A percentile compares a stretch with the other conserved stretches of the same genome.
Evolutionary conservation across 2,329 filamentous ascomycete species (phyloP).

Genomic region (Trichoderma guizhouense): DNA sequence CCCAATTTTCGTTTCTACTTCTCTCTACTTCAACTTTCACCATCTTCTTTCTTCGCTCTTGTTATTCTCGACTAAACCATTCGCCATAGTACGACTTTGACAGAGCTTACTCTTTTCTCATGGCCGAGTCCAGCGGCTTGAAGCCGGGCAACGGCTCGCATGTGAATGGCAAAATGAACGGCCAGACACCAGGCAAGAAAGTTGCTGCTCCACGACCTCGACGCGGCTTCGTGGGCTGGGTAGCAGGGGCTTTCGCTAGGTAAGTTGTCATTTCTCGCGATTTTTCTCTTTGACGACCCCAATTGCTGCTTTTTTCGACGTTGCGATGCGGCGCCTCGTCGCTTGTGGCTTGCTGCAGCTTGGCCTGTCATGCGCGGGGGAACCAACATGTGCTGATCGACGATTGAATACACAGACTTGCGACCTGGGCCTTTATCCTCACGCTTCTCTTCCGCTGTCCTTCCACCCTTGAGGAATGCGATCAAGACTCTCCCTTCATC

Average conservation of each 20-base stretch:
- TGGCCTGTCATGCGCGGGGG: background rate
- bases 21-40: background rate
- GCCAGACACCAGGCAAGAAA: constrained; percentile 27
- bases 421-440: constrained; percentile 82
- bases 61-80: constrained; percentile 1
- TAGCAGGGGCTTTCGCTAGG: constrained; percentile 54
- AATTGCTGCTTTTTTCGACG: background rate
- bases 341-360: background rate
- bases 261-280: constrained; percentile 30
- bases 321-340: background rate
- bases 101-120: constrained; percentile 27
- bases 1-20: background rate
- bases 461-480: constrained; percentile 61
- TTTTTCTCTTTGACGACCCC: background rate
- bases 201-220: constrained; percentile 22
- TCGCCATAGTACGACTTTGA: constrained; percentile 12
- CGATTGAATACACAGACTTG: constrained; percentile 50
- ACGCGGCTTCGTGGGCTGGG: constrained; percentile 34
- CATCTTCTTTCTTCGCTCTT: background rate
- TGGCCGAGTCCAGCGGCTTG: constrained; percentile 35
- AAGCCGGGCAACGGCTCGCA: constrained; percentile 42
- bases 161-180: constrained; percentile 32
- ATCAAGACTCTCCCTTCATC: constrained; percentile 67
- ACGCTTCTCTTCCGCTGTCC: constrained; percentile 83
- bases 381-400: background rate